These are phyloP conservation scores for Zygnema circumcarinatum DNA, from an alignment of 139 green algal genomes.

Conservation along the genomic window DNA sequence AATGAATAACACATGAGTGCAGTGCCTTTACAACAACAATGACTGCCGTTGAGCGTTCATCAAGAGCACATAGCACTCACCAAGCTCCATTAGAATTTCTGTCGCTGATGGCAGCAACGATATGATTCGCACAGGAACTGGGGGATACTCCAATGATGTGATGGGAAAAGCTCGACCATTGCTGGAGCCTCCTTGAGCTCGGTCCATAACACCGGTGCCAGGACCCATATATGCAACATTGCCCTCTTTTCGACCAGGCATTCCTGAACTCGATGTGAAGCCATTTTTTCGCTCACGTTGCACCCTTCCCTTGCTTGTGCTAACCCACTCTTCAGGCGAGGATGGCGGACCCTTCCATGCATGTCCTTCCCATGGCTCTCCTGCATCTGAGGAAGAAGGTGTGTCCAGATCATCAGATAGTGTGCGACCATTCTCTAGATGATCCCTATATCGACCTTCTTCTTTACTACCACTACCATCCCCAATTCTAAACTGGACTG, in stretches of 20 bases:
- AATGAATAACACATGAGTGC: too few species aligned
- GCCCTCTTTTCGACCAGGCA: too few species aligned
- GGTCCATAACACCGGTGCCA: not conserved
- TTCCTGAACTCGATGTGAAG: not conserved
- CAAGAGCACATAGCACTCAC: constrained; percentile 61
- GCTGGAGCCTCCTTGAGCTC: not conserved
- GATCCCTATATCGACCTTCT: not conserved
- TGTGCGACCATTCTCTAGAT: not conserved
- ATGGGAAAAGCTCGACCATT: not conserved
- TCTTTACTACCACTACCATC: not conserved
- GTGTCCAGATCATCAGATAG: constrained; percentile 2
- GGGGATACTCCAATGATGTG: not conserved
- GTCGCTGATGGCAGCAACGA: constrained; percentile 76
- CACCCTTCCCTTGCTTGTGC: not conserved
- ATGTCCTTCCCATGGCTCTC: not conserved
- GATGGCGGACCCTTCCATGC: constrained; percentile 4
- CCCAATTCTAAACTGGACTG: not conserved
- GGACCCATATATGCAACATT: not conserved
- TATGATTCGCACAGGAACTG: constrained; percentile 57
- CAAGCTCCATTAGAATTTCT: constrained; percentile 82
- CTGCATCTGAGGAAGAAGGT: not conserved
- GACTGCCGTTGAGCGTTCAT: too few species aligned
- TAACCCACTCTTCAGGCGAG: not conserved
- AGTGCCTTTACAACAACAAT: too few species aligned
- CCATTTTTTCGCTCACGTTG: not conserved